Conservation (phyloP, 305 asterid species). For the Fraxinus dipetala region DNA sequence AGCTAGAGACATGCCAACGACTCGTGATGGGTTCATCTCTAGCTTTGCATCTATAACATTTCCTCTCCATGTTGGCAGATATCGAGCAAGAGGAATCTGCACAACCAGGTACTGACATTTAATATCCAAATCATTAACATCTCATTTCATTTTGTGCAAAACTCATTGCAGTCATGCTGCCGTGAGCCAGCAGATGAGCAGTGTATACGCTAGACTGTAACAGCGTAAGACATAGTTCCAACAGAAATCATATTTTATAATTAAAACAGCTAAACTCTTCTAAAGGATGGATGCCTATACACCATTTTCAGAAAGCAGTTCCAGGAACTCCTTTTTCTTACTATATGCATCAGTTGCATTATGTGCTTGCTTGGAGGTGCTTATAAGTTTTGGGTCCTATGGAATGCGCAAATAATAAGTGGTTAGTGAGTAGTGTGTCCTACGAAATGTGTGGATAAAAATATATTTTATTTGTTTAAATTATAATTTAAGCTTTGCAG, state of each 20-base stretch:
- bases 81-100: slow-evolving; percentile 83
- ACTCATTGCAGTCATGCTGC: neutral
- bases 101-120: neutral
- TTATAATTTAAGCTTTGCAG: neutral
- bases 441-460: too few relatives aligned
- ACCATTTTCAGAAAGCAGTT: neutral
- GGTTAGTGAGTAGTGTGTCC: too few relatives aligned
- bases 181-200: neutral
- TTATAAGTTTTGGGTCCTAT: too few relatives aligned
- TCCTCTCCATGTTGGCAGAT: slow-evolving; percentile 95
- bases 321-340: neutral
- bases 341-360: neutral
- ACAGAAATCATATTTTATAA: neutral
- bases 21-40: slow-evolving; percentile 87
- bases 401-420: too few relatives aligned
- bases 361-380: too few relatives aligned
- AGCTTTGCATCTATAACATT: slow-evolving; percentile 69
- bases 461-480: too few relatives aligned
- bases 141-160: neutral
- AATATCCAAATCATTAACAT: neutral
- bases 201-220: neutral
- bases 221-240: neutral
- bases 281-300: neutral
- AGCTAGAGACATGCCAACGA: slow-evolving; percentile 75
- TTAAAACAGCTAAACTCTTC: neutral